These are phyloP conservation scores for Neurospora tetrasperma DNA, from an alignment of 495 filamentous ascomycete genomes.

Conservation along the genomic window DNA sequence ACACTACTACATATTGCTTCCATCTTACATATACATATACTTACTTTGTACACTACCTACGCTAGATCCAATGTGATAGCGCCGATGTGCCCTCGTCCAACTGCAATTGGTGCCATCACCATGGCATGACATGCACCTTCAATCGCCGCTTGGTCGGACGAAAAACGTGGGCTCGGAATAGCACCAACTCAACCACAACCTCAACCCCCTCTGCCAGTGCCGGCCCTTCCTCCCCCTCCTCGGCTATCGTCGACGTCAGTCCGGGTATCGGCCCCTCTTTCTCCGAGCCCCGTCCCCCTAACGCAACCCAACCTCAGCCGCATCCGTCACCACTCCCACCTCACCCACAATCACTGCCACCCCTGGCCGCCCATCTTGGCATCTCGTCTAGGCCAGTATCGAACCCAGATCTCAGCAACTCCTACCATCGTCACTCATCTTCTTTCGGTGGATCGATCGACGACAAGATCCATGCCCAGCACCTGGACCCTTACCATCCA, in stretches of 20 bases:
- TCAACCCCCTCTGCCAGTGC: not conserved
- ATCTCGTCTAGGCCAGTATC: not conserved
- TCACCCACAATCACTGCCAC: not conserved
- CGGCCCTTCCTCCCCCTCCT: not conserved
- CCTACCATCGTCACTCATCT: not conserved
- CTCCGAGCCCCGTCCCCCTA: not conserved
- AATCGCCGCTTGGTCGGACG: constrained; percentile 25
- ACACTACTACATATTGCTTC: not conserved
- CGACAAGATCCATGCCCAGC: not conserved
- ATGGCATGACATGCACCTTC: constrained; percentile 40
- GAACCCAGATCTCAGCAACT: not conserved
- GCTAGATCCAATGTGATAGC: constrained; percentile 41
- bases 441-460: not conserved
- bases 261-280: not conserved
- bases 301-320: not conserved
- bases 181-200: not conserved
- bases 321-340: not conserved
- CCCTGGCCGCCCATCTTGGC: not conserved
- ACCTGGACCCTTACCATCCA: not conserved
- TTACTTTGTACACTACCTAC: too few species aligned
- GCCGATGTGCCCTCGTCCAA: constrained; percentile 17
- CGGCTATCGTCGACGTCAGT: not conserved
- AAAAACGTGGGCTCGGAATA: constrained; percentile 18
- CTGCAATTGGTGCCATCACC: constrained; percentile 47
- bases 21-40: not conserved